Percentiles rank a stretch among this genome's conserved stretches.
phyloP scores from a whole-genome alignment of 495 filamentous ascomycete species.

The Penicillium robsamsonii region DNA sequence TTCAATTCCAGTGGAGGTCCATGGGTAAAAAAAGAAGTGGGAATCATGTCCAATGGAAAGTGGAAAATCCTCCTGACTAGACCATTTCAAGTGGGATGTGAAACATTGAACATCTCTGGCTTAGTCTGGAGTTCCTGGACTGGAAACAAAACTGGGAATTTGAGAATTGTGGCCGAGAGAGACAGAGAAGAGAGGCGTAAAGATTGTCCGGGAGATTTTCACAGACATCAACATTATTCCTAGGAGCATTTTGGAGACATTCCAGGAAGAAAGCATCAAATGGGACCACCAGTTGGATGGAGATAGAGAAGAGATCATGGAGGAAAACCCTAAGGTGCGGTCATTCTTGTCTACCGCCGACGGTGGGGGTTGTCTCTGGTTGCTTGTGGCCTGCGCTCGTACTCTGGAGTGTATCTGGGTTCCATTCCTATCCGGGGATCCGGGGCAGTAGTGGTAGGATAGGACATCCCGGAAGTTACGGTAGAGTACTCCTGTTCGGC shows the following conservation, averaged over 20 bases:
- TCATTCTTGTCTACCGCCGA: slow-evolving; percentile 35
- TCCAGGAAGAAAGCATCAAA: slow-evolving; percentile 25
- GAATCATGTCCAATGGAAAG: slow-evolving; percentile 20
- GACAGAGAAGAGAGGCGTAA: slow-evolving; percentile 7
- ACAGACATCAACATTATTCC: slow-evolving; percentile 28
- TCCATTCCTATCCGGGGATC: slow-evolving; percentile 52
- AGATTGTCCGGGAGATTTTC: slow-evolving; percentile 17
- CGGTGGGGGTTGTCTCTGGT: slow-evolving; percentile 43
- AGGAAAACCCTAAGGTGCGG: slow-evolving; percentile 14
- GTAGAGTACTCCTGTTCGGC: slow-evolving; percentile 45
- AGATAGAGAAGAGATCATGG: slow-evolving; percentile 17
- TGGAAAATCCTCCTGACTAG: slow-evolving; percentile 11
- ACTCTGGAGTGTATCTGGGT: slow-evolving; percentile 48
- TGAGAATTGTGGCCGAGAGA: slow-evolving; percentile 10
- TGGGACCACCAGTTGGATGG: slow-evolving; percentile 14
- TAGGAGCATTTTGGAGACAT: slow-evolving; percentile 17
- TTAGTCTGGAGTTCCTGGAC: slow-evolving; percentile 14
- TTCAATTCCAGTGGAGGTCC: slow-evolving; percentile 17
- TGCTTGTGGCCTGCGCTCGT: slow-evolving; percentile 46
- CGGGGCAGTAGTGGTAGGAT: slow-evolving; percentile 46
- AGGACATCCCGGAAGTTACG: slow-evolving; percentile 44
- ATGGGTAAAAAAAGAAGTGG: slow-evolving; percentile 13
- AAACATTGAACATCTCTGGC: slow-evolving; percentile 14
- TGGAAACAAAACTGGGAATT: slow-evolving; percentile 5
- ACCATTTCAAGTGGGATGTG: slow-evolving; percentile 12